phyloP scores from a whole-genome alignment of 805 yeast species.

The Candida gorgasii region DNA sequence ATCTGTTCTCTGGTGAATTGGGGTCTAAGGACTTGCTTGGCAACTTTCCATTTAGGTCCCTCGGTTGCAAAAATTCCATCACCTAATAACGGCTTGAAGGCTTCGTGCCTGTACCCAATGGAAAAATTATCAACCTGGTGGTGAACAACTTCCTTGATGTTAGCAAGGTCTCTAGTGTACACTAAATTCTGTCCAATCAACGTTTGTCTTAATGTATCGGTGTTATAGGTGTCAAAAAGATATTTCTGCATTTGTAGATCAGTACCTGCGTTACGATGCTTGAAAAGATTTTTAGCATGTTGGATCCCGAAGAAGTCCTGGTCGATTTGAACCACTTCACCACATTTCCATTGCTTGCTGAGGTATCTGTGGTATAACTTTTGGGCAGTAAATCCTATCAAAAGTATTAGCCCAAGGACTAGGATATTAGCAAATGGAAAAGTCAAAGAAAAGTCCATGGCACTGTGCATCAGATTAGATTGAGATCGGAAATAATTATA shows the following conservation, averaged over 20 bases:
- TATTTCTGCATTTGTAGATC: slow-evolving; percentile 14
- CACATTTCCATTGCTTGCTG: slow-evolving; percentile 12
- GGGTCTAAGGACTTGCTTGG: slow-evolving; percentile 39
- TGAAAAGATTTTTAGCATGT: slow-evolving; percentile 11
- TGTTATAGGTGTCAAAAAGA: slow-evolving; percentile 8
- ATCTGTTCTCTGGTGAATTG: slow-evolving; percentile 40
- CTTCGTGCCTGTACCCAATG: slow-evolving; percentile 32
- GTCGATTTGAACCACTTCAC: slow-evolving; percentile 2
- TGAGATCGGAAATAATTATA: too few relatives aligned
- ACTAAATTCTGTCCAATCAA: slow-evolving; percentile 23
- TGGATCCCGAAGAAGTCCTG: slow-evolving; percentile 15
- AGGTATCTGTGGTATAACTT: slow-evolving; percentile 1
- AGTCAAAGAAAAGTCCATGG: too few relatives aligned
- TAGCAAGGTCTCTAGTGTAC: slow-evolving; percentile 35
- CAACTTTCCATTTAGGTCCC: slow-evolving; percentile 38
- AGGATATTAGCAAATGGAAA: neutral
- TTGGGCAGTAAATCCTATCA: neutral
- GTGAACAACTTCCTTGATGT: slow-evolving; percentile 35
- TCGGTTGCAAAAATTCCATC: slow-evolving; percentile 42
- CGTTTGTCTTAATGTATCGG: slow-evolving; percentile 20
- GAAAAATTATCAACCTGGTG: slow-evolving; percentile 38
- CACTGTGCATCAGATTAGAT: too few relatives aligned
- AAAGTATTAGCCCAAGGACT: neutral
- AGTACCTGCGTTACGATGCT: slow-evolving; percentile 11
- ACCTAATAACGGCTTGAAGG: slow-evolving; percentile 33